These are phyloP conservation scores for Beverwykella pulmonaria DNA, from an alignment of 495 filamentous ascomycete genomes.

Conservation along the genomic window DNA sequence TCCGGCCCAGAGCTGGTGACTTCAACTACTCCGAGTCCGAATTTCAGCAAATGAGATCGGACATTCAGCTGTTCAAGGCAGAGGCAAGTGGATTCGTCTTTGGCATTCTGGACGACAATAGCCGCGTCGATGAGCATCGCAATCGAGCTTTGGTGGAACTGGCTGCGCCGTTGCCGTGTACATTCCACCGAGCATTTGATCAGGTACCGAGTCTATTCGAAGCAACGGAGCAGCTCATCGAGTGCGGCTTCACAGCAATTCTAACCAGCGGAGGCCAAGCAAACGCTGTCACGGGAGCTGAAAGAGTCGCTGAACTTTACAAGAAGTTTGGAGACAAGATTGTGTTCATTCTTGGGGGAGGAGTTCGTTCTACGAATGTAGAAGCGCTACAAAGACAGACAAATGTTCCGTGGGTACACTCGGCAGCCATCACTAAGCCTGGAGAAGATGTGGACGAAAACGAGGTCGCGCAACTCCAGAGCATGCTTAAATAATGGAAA, in stretches of 20 bases:
- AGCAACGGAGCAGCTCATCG: conserved; percentile 43
- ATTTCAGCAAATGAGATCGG: conserved; percentile 49
- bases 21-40: conserved; percentile 51
- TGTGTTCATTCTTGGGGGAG: conserved; percentile 47
- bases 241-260: conserved; percentile 52
- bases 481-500: neutral
- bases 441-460: conserved; percentile 28
- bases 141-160: conserved; percentile 49
- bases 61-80: conserved; percentile 43
- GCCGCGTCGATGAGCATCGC: conserved; percentile 44
- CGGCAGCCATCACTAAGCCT: conserved; percentile 43
- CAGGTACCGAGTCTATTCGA: conserved; percentile 44
- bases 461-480: conserved; percentile 17
- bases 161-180: conserved; percentile 52
- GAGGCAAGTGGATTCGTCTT: conserved; percentile 56
- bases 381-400: conserved; percentile 38
- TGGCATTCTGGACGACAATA: conserved; percentile 46
- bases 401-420: conserved; percentile 47
- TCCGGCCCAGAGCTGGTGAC: conserved; percentile 49
- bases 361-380: conserved; percentile 49
- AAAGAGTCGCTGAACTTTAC: conserved; percentile 31
- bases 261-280: conserved; percentile 53
- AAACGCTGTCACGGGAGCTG: conserved; percentile 34
- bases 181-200: conserved; percentile 60
- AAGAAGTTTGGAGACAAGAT: conserved; percentile 13